Conservation (phyloP, 2,329 filamentous ascomycete genomes). For the Paracorniculantispora psalliotae region DNA sequence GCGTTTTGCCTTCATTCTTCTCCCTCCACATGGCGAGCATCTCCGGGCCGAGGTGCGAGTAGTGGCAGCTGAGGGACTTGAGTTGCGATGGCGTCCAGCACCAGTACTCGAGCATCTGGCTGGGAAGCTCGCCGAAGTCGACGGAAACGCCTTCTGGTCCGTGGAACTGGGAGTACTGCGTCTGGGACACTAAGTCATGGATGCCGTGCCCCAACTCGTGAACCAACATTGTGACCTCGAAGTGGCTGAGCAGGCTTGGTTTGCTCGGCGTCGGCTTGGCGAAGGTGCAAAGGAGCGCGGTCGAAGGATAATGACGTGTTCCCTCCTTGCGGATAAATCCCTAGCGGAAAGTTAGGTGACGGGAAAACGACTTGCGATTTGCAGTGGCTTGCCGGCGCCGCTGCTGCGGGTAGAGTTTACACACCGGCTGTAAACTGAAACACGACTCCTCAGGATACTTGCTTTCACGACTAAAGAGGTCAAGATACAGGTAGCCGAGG, state of each 20-base stretch:
- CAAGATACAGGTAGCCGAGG: conserved; percentile 13
- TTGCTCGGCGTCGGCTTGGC: conserved; percentile 39
- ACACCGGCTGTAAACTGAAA: conserved; percentile 10
- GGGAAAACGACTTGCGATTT: background rate
- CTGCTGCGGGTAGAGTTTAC: background rate
- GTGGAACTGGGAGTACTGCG: conserved; percentile 38
- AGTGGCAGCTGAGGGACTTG: background rate
- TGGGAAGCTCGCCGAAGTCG: conserved; percentile 14
- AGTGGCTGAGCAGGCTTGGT: conserved; percentile 47
- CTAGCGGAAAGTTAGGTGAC: conserved; percentile 20
- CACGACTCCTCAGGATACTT: background rate
- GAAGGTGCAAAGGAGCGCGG: conserved; percentile 51
- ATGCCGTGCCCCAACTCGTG: conserved; percentile 51
- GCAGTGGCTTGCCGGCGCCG: background rate
- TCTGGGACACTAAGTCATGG: conserved; percentile 46
- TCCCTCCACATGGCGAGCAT: background rate
- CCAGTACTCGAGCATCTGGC: conserved; percentile 10
- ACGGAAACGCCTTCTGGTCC: conserved; percentile 1
- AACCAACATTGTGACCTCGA: conserved; percentile 34
- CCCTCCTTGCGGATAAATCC: conserved; percentile 44
- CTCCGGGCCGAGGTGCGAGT: background rate
- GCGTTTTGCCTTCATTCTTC: background rate
- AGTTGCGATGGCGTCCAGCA: background rate
- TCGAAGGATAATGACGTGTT: conserved; percentile 46
- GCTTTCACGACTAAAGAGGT: conserved; percentile 3